Evolutionary conservation across 1,139 yeast species (phyloP), one percentile per base, ranked within the genome.

Genomic region (Nadsonia commutata): DNA sequence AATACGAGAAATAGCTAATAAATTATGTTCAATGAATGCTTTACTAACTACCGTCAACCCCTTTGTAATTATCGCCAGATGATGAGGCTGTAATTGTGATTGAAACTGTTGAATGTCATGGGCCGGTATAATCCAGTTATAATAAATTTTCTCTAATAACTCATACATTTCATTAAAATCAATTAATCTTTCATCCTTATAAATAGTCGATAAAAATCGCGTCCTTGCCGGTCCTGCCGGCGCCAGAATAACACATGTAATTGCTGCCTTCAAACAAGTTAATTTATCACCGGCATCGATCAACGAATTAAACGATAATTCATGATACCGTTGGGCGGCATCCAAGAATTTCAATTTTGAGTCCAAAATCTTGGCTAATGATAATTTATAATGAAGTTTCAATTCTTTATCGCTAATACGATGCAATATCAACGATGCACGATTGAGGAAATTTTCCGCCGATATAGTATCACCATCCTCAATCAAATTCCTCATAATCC

Each of bases 221-320:
- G 57, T 49, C n/a, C 65, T 48, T 18, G 52, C 46, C 1, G 64
- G 66, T 0, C 66, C 65, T 1, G 66, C 65, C 1, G 65, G 64
- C 8, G 63, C 56, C 42, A 62, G 50, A 5, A 62, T 50, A 2
- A 56, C 56, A 41, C 64, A 59, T 2, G 55, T 50, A 5, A 59
- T 53, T 2, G 65, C 64, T 13, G 56, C 58, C n/a, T 49, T 48
- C n/a, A 62, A 50, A 45, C 63, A 59, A 3, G 47, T 49, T 22
- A 52, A 33, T 2, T 60, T 48, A 40, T 60, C 64, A 1, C 51
- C 56, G 4, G 52, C 59, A n/a, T 52, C 62, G 17, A 53, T 53
- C 7, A 48, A 46, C 3, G 51, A 39, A 36, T 52, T 56, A 36
- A 52, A 49, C 2, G 63, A 57, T 7, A 62, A 55, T 38, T 58